Percentiles rank a stretch among this genome's conserved stretches.
These are phyloP conservation scores for Gorgonomyces haynaldii DNA, from an alignment of 192 early-diverging fungal species.

Conservation along the genomic window DNA sequence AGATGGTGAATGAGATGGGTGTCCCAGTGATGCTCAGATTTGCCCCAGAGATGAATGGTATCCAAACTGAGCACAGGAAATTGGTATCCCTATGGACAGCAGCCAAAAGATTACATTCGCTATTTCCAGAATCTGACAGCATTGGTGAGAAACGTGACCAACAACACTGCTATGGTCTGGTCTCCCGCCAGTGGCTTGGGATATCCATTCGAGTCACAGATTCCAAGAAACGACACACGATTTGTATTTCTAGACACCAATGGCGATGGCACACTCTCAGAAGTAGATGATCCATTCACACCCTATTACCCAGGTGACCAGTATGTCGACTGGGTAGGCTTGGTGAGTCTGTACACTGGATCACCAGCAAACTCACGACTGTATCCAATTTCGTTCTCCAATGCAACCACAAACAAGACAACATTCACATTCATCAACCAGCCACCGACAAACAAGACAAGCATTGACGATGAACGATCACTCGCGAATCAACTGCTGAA, in stretches of 20 bases:
- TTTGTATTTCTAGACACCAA: slow-evolving; percentile 7
- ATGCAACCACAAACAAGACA: slow-evolving; percentile 7
- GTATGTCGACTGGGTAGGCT: slow-evolving; percentile 36
- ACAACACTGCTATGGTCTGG: slow-evolving; percentile 13
- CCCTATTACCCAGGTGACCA: slow-evolving; percentile 36
- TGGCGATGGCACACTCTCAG: slow-evolving; percentile 4
- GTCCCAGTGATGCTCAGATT: slow-evolving; percentile 21
- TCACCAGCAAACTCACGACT: background rate
- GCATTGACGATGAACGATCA: no score
- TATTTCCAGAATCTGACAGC: slow-evolving; percentile 9
- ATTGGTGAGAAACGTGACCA: slow-evolving; percentile 15
- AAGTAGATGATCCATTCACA: slow-evolving; percentile 31
- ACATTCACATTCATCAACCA: background rate
- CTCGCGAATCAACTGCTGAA: background rate
- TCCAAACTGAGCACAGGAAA: slow-evolving; percentile 8
- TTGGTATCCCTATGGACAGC: slow-evolving; percentile 23
- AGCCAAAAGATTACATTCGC: slow-evolving; percentile 6
- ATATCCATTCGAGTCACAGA: background rate
- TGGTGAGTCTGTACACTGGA: slow-evolving; percentile 15
- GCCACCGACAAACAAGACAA: background rate
- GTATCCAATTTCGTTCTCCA: background rate
- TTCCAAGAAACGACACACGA: background rate
- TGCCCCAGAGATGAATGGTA: slow-evolving; percentile 32
- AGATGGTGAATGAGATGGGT: slow-evolving; percentile 11
- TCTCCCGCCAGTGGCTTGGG: slow-evolving; percentile 2